Evolutionary conservation across 768 basidiomycete species (phyloP).

Genomic region (Amylocystis lapponica): DNA sequence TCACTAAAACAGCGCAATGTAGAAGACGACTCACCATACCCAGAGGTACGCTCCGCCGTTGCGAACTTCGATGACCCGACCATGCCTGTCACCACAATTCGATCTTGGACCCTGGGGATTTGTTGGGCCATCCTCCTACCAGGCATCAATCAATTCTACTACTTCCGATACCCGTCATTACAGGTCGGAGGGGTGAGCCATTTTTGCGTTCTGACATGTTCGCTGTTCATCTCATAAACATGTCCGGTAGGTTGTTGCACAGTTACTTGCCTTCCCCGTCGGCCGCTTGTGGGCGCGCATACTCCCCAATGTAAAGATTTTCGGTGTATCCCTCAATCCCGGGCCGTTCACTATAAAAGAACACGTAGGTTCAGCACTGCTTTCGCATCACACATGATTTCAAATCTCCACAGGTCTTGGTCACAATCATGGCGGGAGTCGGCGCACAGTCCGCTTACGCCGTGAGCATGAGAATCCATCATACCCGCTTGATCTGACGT

Average conservation of each 20-base stretch:
- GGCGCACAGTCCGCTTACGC: conserved; percentile 61
- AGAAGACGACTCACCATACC: conserved; percentile 81
- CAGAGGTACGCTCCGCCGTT: conserved; percentile 75
- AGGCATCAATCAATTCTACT: conserved; percentile 47
- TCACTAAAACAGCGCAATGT: neutral
- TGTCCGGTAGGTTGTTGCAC: conserved; percentile 53
- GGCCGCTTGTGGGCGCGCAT: conserved; percentile 63
- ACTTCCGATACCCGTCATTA: conserved; percentile 40
- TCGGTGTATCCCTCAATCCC: conserved; percentile 62
- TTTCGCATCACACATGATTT: neutral
- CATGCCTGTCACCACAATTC: conserved; percentile 61
- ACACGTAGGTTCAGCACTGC: conserved; percentile 37
- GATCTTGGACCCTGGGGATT: conserved; percentile 70
- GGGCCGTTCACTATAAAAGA: conserved; percentile 79
- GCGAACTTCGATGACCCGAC: conserved; percentile 65
- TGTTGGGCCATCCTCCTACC: conserved; percentile 52
- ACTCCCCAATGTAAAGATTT: conserved; percentile 45
- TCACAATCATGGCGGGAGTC: conserved; percentile 67
- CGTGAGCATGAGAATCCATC: conserved; percentile 25
- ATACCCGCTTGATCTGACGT: neutral
- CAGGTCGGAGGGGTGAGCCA: conserved; percentile 29
- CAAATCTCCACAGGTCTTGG: conserved; percentile 29
- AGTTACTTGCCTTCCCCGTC: conserved; percentile 63
- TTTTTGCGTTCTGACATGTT: neutral
- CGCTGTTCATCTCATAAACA: conserved; percentile 6